Evolutionary conservation across 208 protist species (phyloP).

Genomic region (Wallacemonas collosoma): DNA sequence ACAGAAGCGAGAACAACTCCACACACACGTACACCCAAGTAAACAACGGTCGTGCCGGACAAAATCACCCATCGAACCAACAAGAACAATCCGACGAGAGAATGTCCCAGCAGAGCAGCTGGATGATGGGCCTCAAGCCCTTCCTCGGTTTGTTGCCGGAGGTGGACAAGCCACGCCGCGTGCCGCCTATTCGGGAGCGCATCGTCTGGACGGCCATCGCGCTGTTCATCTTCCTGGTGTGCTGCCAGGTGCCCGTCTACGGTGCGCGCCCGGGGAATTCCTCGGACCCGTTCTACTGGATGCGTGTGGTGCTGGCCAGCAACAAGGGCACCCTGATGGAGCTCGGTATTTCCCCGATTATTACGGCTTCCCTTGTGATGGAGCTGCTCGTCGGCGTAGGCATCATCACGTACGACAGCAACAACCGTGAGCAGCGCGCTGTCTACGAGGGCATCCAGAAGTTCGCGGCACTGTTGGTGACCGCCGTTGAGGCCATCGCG

Average conservation of each 20-base stretch:
- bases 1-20: slow-evolving; percentile 12
- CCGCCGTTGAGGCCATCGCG: slow-evolving; percentile 96
- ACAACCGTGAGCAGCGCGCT: slow-evolving; percentile 94
- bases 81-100: background rate
- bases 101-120: slow-evolving; percentile 37
- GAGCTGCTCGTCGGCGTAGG: slow-evolving; percentile 97
- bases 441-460: slow-evolving; percentile 98
- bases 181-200: slow-evolving; percentile 95
- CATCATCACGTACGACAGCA: slow-evolving; percentile 97
- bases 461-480: slow-evolving; percentile 98
- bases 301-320: slow-evolving; percentile 99
- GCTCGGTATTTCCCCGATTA: slow-evolving; percentile 97
- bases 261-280: slow-evolving; percentile 95
- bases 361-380: slow-evolving; percentile 98
- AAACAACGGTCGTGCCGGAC: background rate
- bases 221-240: slow-evolving; percentile 99
- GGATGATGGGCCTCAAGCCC: slow-evolving; percentile 93
- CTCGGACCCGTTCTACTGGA: slow-evolving; percentile 99
- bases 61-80: background rate
- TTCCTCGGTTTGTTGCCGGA: slow-evolving; percentile 96
- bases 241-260: slow-evolving; percentile 99
- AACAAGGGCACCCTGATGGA: slow-evolving; percentile 99
- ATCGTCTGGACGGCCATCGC: slow-evolving; percentile 98
- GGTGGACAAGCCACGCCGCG: slow-evolving; percentile 86
- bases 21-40: background rate